Conservation (phyloP, 176 grass and related monocot species). For the Raddia distichophylla region DNA sequence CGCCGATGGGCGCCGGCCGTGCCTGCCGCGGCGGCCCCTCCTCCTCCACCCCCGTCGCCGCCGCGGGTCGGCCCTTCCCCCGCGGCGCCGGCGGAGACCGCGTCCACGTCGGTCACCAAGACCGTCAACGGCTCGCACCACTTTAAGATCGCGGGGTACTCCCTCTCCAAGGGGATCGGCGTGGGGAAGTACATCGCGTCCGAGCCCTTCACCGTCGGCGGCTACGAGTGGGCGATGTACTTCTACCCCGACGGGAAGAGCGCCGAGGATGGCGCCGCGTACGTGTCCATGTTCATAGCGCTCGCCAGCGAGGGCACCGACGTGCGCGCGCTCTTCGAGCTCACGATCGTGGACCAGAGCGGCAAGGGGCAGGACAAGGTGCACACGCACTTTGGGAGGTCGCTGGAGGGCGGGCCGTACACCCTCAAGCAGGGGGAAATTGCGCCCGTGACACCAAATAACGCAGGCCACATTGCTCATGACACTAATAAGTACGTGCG, state of each 20-base stretch:
- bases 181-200: slow-evolving; percentile 93
- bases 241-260: slow-evolving; percentile 99
- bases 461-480: too few species aligned
- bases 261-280: slow-evolving; percentile 70
- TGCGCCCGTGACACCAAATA: too few species aligned
- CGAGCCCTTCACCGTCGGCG: slow-evolving; percentile 79
- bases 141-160: slow-evolving; percentile 88
- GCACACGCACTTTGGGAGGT: slow-evolving; percentile 85
- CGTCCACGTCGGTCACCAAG: slow-evolving; percentile 84
- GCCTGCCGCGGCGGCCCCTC: slow-evolving; percentile 54
- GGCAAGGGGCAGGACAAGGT: slow-evolving; percentile 88
- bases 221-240: slow-evolving; percentile 94
- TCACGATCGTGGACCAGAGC: slow-evolving; percentile 92
- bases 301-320: slow-evolving; percentile 91
- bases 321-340: slow-evolving; percentile 92
- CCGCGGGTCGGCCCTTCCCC: slow-evolving; percentile 39
- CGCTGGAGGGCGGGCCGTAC: slow-evolving; percentile 84
- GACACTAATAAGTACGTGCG: too few species aligned
- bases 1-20: slow-evolving; percentile 44
- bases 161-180: slow-evolving; percentile 82
- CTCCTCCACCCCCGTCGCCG: slow-evolving; percentile 9
- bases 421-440: slow-evolving; percentile 96
- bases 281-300: slow-evolving; percentile 96
- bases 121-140: slow-evolving; percentile 93
- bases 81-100: slow-evolving; percentile 58